A percentile compares a stretch with the other conserved stretches of the same genome.
Evolutionary conservation across 2,329 filamentous ascomycete species (phyloP).

Genomic region (Cladorrhinum sp.): DNA sequence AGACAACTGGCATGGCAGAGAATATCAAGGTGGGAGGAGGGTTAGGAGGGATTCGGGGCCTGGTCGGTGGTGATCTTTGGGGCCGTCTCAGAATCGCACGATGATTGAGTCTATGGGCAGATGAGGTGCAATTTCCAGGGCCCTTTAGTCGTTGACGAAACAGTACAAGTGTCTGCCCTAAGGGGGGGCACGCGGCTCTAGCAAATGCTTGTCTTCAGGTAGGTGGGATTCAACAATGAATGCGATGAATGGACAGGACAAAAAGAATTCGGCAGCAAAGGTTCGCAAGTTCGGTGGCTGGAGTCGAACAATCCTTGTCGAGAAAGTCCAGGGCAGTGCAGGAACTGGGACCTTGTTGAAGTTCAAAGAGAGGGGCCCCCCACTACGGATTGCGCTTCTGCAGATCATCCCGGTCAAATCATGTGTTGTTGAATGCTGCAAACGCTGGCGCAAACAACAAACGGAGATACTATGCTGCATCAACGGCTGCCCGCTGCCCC

Average conservation of each 20-base stretch:
- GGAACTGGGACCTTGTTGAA: neutral
- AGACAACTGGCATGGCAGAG: slow-evolving; percentile 4
- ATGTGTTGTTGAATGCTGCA: neutral
- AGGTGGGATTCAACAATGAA: neutral
- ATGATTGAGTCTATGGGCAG: slow-evolving; percentile 6
- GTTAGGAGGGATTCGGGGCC: neutral
- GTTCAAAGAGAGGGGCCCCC: neutral
- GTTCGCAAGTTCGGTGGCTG: neutral
- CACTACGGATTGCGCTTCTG: neutral
- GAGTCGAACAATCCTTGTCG: neutral
- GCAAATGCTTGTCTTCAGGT: neutral
- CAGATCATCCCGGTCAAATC: neutral
- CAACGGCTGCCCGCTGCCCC: neutral
- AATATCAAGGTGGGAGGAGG: neutral
- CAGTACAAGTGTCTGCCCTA: neutral
- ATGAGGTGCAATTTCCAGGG: slow-evolving; percentile 1
- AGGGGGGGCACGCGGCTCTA: neutral
- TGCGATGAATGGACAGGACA: neutral
- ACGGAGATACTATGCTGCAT: neutral
- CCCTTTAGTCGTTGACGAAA: neutral
- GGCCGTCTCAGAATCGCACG: slow-evolving; percentile 7
- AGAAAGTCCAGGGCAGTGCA: neutral
- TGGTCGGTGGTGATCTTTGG: slow-evolving; percentile 2
- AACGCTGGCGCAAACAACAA: neutral
- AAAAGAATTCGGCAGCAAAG: neutral